Evolutionary conservation across 2,329 filamentous ascomycete genomes (phyloP), one percentile per base, ranked within the genome.

Genomic region (Dryadomyces quercus-mongolicae): DNA sequence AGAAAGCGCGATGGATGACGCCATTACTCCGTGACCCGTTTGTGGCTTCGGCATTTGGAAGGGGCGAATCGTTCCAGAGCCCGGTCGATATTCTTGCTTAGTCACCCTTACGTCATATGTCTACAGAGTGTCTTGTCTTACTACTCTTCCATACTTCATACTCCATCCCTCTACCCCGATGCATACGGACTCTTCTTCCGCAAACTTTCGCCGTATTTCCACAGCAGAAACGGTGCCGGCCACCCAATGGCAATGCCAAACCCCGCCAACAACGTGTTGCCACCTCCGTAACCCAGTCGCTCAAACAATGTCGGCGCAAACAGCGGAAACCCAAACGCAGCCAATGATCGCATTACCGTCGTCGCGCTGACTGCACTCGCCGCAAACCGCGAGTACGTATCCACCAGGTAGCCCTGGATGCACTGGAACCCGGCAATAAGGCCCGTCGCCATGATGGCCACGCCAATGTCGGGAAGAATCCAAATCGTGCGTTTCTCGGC

Each of bases 311-410:
- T 58, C 1, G 73, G 71, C 1, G 72, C 75, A 42, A 77, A 77
- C 1, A 80, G 66, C 12, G 77, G 77, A 51, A 80, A 71, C 8
- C 71, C 72, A 25, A 77, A 76, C 2, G 74, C 75, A 3, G 74
- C 74, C 12, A 80, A 61, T 34, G 68, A 74, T 4, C 74, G 67
- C 42, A 75, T 62, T 3, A 76, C 66, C 18, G 70, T 73, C 22
- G 66, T 66, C 36, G 73, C 73, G 3, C 63, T 70, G 10, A 76
- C 65, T 8, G 71, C 74, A 49, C 69, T 71, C 36, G 73, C 74
- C 1, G 71, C 73, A 57, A 71, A 74, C 9, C 65, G 63, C n/a
- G 68, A 64, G 61, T 75, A 77, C 1, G 68, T 63, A 60, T 77
- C 74, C 38, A 77, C 70, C 2, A 75, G 60, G 61, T 71, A 77